These are phyloP conservation scores for Eucalyptus cloeziana DNA, from an alignment of 345 rosid species.

Conservation along the genomic window DNA sequence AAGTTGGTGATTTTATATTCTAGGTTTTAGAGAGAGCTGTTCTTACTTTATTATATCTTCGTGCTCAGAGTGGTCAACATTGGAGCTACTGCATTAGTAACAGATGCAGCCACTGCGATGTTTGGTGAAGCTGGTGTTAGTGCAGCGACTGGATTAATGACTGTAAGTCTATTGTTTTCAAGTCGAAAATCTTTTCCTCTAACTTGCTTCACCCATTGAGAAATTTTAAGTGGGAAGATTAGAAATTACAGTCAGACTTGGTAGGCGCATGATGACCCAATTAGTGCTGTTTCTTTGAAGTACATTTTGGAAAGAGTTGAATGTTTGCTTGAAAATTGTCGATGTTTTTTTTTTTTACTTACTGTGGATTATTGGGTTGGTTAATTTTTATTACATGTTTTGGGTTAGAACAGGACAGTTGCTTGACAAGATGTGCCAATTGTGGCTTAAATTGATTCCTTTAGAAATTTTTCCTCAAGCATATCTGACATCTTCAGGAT, in stretches of 20 bases:
- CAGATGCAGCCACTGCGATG: slow-evolving; percentile 95
- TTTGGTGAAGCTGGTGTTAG: slow-evolving; percentile 99
- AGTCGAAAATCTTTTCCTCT: background rate
- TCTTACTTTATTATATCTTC: slow-evolving; percentile 4
- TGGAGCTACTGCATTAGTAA: slow-evolving; percentile 98
- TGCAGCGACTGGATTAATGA: slow-evolving; percentile 99
- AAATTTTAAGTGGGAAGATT: background rate
- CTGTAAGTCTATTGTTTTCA: slow-evolving; percentile 38
- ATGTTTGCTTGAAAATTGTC: background rate
- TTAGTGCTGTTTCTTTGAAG: background rate
- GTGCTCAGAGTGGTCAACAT: slow-evolving; percentile 77
- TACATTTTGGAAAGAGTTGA: background rate
- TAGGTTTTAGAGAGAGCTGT: background rate
- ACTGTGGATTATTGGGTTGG: background rate
- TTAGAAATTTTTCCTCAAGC: background rate
- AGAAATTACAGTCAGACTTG: background rate
- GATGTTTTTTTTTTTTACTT: background rate
- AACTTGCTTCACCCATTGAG: background rate
- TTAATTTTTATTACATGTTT: background rate
- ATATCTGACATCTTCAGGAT: background rate
- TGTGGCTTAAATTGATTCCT: background rate
- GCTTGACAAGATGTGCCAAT: background rate
- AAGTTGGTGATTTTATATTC: background rate
- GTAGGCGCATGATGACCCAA: background rate
- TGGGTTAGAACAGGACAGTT: background rate